These are phyloP conservation scores for Xylaria intraflava DNA, from an alignment of 495 filamentous ascomycete species.

Conservation along the genomic window DNA sequence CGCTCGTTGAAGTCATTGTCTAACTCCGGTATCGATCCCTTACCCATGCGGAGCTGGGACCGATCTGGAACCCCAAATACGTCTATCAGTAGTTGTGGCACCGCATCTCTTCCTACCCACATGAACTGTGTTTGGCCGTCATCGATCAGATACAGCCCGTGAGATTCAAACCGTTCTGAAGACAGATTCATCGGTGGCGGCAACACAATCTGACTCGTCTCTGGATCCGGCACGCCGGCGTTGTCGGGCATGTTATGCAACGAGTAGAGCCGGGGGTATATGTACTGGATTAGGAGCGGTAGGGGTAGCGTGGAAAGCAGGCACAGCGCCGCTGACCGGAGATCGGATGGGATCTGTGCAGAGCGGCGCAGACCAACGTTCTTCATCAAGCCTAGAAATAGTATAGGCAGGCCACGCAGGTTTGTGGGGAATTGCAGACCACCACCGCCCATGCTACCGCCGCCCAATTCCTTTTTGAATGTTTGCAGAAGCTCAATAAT, in stretches of 20 bases:
- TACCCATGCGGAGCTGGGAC: constrained; percentile 80
- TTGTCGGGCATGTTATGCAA: constrained; percentile 98
- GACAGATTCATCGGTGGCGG: constrained; percentile 83
- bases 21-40: constrained; percentile 73
- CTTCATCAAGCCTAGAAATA: constrained; percentile 93
- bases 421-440: constrained; percentile 93
- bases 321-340: constrained; percentile 88
- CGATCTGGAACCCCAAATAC: constrained; percentile 83
- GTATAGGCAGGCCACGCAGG: constrained; percentile 73
- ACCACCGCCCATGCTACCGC: constrained; percentile 87
- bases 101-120: constrained; percentile 90
- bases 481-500: constrained; percentile 88
- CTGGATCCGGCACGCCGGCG: constrained; percentile 74
- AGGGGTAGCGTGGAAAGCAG: constrained; percentile 87
- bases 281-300: constrained; percentile 90
- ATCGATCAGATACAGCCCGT: constrained; percentile 95
- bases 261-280: constrained; percentile 89
- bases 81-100: constrained; percentile 79
- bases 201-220: constrained; percentile 80
- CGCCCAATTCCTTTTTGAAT: constrained; percentile 93
- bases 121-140: constrained; percentile 97
- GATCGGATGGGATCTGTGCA: constrained; percentile 91
- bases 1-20: constrained; percentile 97
- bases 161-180: constrained; percentile 78
- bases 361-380: constrained; percentile 93